Evolutionary conservation across 2,329 filamentous ascomycete species (phyloP), one percentile per base, ranked within the genome.

Genomic region (Penicillium hesseltinei): DNA sequence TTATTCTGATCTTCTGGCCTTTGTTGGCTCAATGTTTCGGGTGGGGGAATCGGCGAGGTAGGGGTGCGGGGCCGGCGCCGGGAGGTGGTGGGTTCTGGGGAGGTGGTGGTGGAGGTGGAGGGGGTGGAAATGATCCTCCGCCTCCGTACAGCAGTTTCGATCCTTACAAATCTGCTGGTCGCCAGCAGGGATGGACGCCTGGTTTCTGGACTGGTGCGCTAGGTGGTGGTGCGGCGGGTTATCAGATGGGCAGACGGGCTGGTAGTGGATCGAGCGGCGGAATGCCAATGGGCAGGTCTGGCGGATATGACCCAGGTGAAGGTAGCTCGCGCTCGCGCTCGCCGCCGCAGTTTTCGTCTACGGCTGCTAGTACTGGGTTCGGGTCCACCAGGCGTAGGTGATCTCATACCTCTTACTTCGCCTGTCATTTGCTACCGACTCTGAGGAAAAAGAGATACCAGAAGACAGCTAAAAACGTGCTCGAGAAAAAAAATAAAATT

Each of bases 161-260:
- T 48, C 61, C 63, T 40, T 54, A 56, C 49, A 63, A 51, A 29
- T 38, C 48, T 15, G 58, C 57, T 8, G 64, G 54, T 47, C 57
- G 58, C 10, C 35, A 42, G 33, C 65, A 69, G 58, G 69, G 73
- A 2, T 80, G 77, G 77, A 72, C 70, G 51, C 78, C 78, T 1
- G 78, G 78, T 1, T 80, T 80, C 55, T 80, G 78, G 78, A 73
- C 77, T 23, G 78, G 78, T 23, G 74, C 73, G 11, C 59, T 75
- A 40, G 70, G 75, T 45, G 78, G 78, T 51, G 73, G 69, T 9
- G 72, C 74, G 17, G 73, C 75, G 29, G 78, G 76, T 11, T 80
- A 79, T 67, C 64, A 70, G 3, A 62, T 77, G 42, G 77, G 76
- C 17, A 74, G 68, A 59, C 69, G 66, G 44, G 44, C 55, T 43